Percentiles rank a stretch among this genome's conserved stretches.
phyloP scores from a whole-genome alignment of 306 rosid species.

The Lathyrus tuberosus region DNA sequence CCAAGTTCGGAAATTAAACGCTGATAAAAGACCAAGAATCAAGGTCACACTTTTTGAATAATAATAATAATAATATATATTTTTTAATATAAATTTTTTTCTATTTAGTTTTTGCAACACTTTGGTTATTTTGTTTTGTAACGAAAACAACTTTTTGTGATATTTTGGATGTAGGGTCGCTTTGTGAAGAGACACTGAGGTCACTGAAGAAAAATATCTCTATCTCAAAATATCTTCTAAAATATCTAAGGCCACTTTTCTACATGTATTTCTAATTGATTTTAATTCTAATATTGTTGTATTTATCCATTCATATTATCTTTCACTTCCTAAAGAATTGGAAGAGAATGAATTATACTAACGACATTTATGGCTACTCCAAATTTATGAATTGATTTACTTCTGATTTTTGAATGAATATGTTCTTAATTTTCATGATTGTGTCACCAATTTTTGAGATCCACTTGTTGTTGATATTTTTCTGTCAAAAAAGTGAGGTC shows the following conservation, averaged over 20 bases:
- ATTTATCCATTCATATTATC: conserved; percentile 26
- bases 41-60: conserved; percentile 54
- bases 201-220: conserved; percentile 24
- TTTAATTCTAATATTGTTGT: conserved; percentile 7
- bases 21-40: conserved; percentile 86
- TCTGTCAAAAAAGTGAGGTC: not conserved
- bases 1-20: conserved; percentile 85
- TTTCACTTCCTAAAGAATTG: not conserved
- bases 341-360: not conserved
- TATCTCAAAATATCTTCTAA: conserved; percentile 50
- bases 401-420: not conserved
- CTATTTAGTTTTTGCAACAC: not conserved
- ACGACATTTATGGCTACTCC: not conserved
- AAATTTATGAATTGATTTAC: conserved; percentile 25
- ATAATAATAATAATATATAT: not conserved
- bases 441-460: conserved; percentile 6
- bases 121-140: conserved; percentile 32
- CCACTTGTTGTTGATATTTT: conserved; percentile 6
- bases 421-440: conserved; percentile 3
- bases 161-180: conserved; percentile 72
- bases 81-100: not conserved
- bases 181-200: conserved; percentile 72
- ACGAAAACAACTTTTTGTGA: conserved; percentile 39
- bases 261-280: conserved; percentile 17
- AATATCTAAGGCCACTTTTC: conserved; percentile 46